Percentiles rank a stretch among this genome's conserved stretches.
These are phyloP conservation scores for Pelagophyceae sp. DNA, from an alignment of 352 stramenopile species.

Conservation along the genomic window DNA sequence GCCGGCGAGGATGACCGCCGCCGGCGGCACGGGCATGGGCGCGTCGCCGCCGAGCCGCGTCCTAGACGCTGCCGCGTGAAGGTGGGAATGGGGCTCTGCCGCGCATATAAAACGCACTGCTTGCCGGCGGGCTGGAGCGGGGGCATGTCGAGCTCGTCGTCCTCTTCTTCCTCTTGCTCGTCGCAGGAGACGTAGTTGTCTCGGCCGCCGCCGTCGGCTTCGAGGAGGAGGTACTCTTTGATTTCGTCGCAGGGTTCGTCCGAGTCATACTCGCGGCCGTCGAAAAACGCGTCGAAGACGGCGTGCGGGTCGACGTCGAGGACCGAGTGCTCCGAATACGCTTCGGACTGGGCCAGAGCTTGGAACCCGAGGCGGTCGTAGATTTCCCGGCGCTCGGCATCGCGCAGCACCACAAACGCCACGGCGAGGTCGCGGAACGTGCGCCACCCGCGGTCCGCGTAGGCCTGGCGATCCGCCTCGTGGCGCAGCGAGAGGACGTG, in stretches of 20 bases:
- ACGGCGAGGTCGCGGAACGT: background rate
- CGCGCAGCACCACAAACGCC: background rate
- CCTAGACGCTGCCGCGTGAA: too few species aligned
- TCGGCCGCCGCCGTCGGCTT: background rate
- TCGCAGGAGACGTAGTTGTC: too few species aligned
- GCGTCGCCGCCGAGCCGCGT: too few species aligned
- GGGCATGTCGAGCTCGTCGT: background rate
- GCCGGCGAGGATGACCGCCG: too few species aligned
- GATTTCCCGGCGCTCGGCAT: background rate
- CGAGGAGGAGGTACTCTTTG: conserved; percentile 7
- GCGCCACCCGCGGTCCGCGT: background rate
- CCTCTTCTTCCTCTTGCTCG: background rate
- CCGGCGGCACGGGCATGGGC: too few species aligned
- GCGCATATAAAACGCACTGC: too few species aligned
- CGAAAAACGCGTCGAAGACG: conserved; percentile 15
- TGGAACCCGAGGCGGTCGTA: background rate
- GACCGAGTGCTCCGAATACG: background rate
- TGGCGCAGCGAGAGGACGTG: background rate
- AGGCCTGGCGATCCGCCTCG: background rate
- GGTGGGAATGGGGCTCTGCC: too few species aligned
- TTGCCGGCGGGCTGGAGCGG: background rate
- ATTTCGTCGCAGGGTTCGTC: background rate
- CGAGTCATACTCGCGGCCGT: background rate
- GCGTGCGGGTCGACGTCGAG: background rate
- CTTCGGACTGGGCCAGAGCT: background rate